A percentile compares a stretch with the other conserved stretches of the same genome.
Evolutionary conservation across 164 flowering plant species (phyloP).

Genomic region (Tetrastigma voinierianum): DNA sequence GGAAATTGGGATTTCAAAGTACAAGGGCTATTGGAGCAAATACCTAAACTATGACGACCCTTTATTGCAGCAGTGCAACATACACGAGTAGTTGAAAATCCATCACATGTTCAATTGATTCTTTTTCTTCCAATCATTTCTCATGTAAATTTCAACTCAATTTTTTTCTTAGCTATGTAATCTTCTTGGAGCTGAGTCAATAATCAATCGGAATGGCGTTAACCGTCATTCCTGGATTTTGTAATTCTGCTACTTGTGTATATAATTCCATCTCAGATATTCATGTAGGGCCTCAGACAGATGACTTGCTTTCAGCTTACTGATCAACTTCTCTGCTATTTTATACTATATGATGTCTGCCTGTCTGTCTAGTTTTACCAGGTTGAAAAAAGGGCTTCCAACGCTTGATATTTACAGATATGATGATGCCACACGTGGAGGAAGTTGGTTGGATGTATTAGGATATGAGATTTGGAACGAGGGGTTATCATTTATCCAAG

Average conservation of each 20-base stretch:
- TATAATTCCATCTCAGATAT: slow-evolving; percentile 13
- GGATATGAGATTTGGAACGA: slow-evolving; percentile 41
- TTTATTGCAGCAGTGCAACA: slow-evolving; percentile 80
- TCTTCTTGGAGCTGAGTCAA: slow-evolving; percentile 24
- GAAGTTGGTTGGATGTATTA: slow-evolving; percentile 25
- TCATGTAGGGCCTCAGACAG: neutral
- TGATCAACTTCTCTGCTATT: neutral
- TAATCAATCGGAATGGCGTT: slow-evolving; percentile 19
- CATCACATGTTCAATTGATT: slow-evolving; percentile 3
- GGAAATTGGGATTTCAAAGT: slow-evolving; percentile 64
- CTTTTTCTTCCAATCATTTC: slow-evolving; percentile 16
- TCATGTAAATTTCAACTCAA: slow-evolving; percentile 27
- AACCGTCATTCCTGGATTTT: slow-evolving; percentile 8
- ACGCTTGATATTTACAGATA: too few relatives aligned
- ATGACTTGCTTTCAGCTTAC: neutral
- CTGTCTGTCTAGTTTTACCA: too few relatives aligned
- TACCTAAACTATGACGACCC: slow-evolving; percentile 59
- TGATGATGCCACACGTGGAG: slow-evolving; percentile 46
- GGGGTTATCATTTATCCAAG: slow-evolving; percentile 26
- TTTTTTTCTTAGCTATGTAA: slow-evolving; percentile 18
- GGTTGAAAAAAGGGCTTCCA: too few relatives aligned
- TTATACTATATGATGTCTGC: neutral
- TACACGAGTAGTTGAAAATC: slow-evolving; percentile 41
- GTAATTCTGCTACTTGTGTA: slow-evolving; percentile 14
- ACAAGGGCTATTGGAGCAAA: slow-evolving; percentile 76